Evolutionary conservation across 768 basidiomycete species (phyloP).

Genomic region (Lenzites betulinus): DNA sequence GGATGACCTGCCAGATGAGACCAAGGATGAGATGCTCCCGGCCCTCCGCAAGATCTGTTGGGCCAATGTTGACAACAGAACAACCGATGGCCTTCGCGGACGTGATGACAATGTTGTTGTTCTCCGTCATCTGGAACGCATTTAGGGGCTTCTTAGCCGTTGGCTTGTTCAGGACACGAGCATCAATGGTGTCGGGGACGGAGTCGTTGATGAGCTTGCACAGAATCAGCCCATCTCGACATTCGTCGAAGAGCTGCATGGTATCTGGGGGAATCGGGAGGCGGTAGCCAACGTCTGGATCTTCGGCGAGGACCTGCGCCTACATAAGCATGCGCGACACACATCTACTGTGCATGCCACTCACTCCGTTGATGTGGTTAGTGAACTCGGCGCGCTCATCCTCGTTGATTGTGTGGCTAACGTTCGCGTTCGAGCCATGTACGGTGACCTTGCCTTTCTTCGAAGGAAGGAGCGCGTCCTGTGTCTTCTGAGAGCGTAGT

Average conservation of each 20-base stretch:
- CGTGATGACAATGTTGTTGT: conserved; percentile 99
- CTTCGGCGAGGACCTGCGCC: conserved; percentile 83
- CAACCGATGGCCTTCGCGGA: conserved; percentile 98
- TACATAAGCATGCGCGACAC: neutral
- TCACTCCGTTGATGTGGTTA: conserved; percentile 94
- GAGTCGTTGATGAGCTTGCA: conserved; percentile 99
- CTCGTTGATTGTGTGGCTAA: conserved; percentile 96
- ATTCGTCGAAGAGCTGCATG: conserved; percentile 99
- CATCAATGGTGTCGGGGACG: conserved; percentile 98
- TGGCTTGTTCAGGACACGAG: conserved; percentile 94
- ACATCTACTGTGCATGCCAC: conserved; percentile 31
- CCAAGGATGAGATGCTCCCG: conserved; percentile 96
- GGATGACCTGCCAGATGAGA: conserved; percentile 98
- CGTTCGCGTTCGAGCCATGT: conserved; percentile 92
- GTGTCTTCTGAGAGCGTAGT: conserved; percentile 51
- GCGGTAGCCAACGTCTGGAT: conserved; percentile 77
- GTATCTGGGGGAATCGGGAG: conserved; percentile 94
- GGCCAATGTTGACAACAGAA: conserved; percentile 98
- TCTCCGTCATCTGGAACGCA: conserved; percentile 98
- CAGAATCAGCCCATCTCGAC: conserved; percentile 91
- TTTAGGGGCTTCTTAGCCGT: conserved; percentile 81
- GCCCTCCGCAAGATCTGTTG: conserved; percentile 88
- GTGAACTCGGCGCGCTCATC: conserved; percentile 96
- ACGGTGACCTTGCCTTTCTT: conserved; percentile 91
- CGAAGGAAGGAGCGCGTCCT: conserved; percentile 48